Evolutionary conservation across 768 basidiomycete species (phyloP), one percentile per base, ranked within the genome.

Genomic region (Auriscalpium orientale): DNA sequence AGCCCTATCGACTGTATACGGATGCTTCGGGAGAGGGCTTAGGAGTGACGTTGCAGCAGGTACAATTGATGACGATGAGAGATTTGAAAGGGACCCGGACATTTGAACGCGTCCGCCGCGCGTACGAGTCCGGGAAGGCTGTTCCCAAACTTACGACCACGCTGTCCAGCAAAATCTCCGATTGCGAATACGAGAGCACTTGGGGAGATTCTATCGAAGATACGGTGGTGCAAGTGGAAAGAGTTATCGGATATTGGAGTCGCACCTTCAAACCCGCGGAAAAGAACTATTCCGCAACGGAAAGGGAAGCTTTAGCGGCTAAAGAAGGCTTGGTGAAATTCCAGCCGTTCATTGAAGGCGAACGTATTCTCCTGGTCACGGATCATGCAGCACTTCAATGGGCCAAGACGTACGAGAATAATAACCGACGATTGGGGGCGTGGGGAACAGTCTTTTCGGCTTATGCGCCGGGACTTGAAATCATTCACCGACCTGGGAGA

Each of bases 291-390:
- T 72, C 72, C 0, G 63, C 68, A 0, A 76, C 74, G 0, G 72
- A 76, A 62, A 15, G 68, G 21, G 72, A 76, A 62, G 75, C 74
- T 0, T 51, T 76, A 38, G 72, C 67, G 0, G 49, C 68, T 2
- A 74, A 75, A 45, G 72, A 76, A 61, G 70, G 63, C 9, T 54
- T 75, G 0, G 65, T 74, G 7, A 70, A 70, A 50, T 74, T 72
- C 40, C 71, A 72, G 55, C 66, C 70, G 0, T 69, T 65, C 58
- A 63, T 75, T 1, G 70, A 76, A 62, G 74, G 72, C 0, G 69
- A 70, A 60, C 46, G 58, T 0, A 61, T 73, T 11, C 18, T 66
- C 2, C 20, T 58, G 1, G 53, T 67, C 18, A 67, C 66, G 1
- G 60, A 67, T 43, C 67, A 67, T 44, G 60, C 62, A 0, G 66